Base-by-base conservation (phyloP, 2,329 filamentous ascomycete genomes). In the Ceratocystiopsis brevicomis region DNA sequence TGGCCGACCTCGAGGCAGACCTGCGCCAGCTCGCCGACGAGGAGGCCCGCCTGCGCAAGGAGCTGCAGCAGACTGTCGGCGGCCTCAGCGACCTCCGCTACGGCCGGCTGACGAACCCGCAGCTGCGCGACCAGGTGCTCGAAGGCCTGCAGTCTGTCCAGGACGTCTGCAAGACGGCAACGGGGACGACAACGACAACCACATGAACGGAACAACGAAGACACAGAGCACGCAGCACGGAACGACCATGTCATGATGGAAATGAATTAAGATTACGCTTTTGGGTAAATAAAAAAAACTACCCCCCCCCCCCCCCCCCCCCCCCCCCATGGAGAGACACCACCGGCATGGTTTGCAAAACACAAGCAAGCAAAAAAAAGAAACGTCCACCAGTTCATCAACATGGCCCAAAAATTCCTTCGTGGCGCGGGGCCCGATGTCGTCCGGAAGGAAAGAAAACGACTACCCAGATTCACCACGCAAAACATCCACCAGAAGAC, bases 21-120 rank as follows among this genome's bases (percentile, higher is more conserved):
- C 73, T 88, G 44, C 63, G 67, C 45, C 65, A 63, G 36, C 64
- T 87, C 5, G 72, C 83, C 51, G 63, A 69, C 33, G 78, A 88
- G 50, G 74, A 80, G 43, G 65, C 67, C 1, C 56, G 57, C 2
- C 61, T 85, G 3, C 58, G 81, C 6, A 64, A 69, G 4, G 70
- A 73, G 12, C 69, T 90, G 42, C 68, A 69, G 49, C 68, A 74
- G 44, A 78, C 70, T 0, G 70, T 90, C 15, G 79, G 79, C 32
- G 74, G 72, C 40, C 63, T 94, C 56, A 92, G 84, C 58, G 83
- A 92, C 59, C 66, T 93, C 44, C 76, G 82, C 39, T 88, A 90
- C 53, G 85, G 86, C 35, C 77, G 76, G 44, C 70, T 90, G 45
- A 68, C 72, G 34, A 80, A 81, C 49, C 58, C 67, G 18, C 67